Base-by-base conservation (phyloP, 192 early-diverging fungal genomes). In the Entomortierella chlamydospora region DNA sequence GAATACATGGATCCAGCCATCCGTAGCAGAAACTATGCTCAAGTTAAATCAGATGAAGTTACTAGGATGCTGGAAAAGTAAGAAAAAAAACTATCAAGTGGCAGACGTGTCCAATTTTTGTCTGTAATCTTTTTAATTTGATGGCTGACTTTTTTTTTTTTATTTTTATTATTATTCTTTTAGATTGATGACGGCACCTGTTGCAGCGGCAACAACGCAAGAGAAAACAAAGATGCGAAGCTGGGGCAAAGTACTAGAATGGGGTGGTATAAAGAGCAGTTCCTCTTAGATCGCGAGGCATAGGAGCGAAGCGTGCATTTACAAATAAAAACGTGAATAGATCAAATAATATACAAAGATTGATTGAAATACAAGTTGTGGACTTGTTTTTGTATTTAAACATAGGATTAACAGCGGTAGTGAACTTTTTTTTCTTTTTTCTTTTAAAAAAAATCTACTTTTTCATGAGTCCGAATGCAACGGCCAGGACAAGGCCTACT, bases 21-120 rank as follows among this genome's bases (percentile, higher is more conserved):
- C n/a, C 81, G 90, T 49, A 90, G 83, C 58, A 84, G 83, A 54
- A 82, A 88, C 65, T 96, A 93, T 79, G 59, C 87, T n/a, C 81
- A 86, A 56, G 68, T 96, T 37, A 87, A 89, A 61, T 70, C 87
- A 0, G 69, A 81, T 20, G 90, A 94, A 69, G 84, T 92, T 31
- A 84, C 88, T 11, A 78, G 82, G 26, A 69, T 96, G 45, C 78
- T 96, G 25, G 95, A 96, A 87, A 96, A 96, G 95, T 96, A 90
- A 70, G 88, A n/a, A n/a, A n/a, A n/a, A n/a, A n/a, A n/a, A n/a
- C n/a, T n/a, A n/a, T n/a, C n/a, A n/a, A n/a, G n/a, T n/a, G n/a
- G n/a, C n/a, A n/a, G n/a, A n/a, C n/a, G n/a, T n/a, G n/a, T n/a
- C n/a, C n/a, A n/a, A n/a, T n/a, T 31, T 18, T 22, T 26, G 0